Evolutionary conservation across 345 rosid genomes (phyloP), one percentile per base, ranked within the genome.

Genomic region (Eucalyptus cloeziana): DNA sequence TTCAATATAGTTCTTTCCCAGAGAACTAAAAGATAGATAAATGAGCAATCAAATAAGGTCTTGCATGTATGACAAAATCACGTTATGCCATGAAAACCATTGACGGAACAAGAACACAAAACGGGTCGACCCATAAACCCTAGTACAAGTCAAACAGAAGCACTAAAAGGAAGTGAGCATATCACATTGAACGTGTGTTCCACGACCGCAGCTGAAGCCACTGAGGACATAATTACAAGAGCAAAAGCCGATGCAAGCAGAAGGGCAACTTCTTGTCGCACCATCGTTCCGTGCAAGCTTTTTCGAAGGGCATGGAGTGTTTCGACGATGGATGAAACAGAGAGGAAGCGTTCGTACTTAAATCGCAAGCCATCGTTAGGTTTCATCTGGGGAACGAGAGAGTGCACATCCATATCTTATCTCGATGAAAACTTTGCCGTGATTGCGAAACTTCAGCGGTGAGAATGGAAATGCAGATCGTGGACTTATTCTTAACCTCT

Each of bases 111-210:
- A 64, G 69, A 62, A 64, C 19, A 30, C 33, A n/a, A 64, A 64
- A 64, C 17, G 37, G 76, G 19, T 30, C 37, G 5, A 14, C 76
- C 3, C 17, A 7, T 64, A 64, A 64, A n/a, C 31, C 64, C 21
- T 12, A 60, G 58, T 87, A 30, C 71, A 12, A 22, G 24, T 40
- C 12, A 21, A 21, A n/a, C 64, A 81, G 50, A n/a, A 64, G 76
- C 37, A 8, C 7, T 7, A 3, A 21, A 67, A 27, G 83, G 49
- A 22, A 40, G 86, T 6, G 62, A 87, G 58, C 4, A 81, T 60
- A 79, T 94, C 96, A 96, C 99, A 86, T 92, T 30, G 90, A 97
- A 94, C 15, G 98, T 89, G 90, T 96, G 96, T 86, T 97, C 97
- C 24, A 97, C 96, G 80, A 93, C 91, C 50, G 94, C 95, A 19